Evolutionary conservation across 2,329 filamentous ascomycete genomes (phyloP), one percentile per base, ranked within the genome.

Genomic region (Exophiala oligosperma): DNA sequence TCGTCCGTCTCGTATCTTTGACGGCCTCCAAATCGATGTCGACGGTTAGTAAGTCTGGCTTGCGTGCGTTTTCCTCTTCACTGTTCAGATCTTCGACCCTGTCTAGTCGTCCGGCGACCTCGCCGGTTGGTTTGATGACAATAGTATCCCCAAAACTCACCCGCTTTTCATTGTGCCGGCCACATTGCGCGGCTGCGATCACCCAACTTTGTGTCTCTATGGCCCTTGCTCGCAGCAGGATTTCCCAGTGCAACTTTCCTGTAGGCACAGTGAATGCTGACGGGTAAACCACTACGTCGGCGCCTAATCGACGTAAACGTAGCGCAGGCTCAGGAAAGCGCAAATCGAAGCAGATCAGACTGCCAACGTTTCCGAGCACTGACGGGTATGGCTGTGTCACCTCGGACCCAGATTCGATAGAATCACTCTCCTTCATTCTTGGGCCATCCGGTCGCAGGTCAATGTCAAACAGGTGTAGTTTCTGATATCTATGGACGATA

Each of bases 131-230:
- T 71, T 90, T 88, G 26, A 97, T 81, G 48, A 95, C 88, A 77
- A 96, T 85, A 66, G 89, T 90, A 71, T 91, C 88, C 0, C 93
- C 93, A 74, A 94, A 96, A 73, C 90, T 95, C 28, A 83, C 81
- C 57, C 93, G 80, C 73, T 86, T 91, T 61, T 85, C 84, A 66
- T 91, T 92, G 70, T 88, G 91, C 38, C 77, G 72, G 1, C 92
- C 92, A 23, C 84, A 83, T 73, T 97, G 92, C 40, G 92, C 93
- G 0, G 92, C 87, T 8, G 92, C 93, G 60, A 97, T 77, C 1
- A 97, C 87, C 78, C 90, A 97, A 55, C 86, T 85, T 75, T 97
- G 90, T 17, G 88, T 91, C 78, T 97, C 93, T 60, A 97, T 91
- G 8, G 93, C 93, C 48, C 93, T 80, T 2, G 91, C 86, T 28